Evolutionary conservation across 495 filamentous ascomycete genomes (phyloP).

Genomic region (Terfezia boudieri): DNA sequence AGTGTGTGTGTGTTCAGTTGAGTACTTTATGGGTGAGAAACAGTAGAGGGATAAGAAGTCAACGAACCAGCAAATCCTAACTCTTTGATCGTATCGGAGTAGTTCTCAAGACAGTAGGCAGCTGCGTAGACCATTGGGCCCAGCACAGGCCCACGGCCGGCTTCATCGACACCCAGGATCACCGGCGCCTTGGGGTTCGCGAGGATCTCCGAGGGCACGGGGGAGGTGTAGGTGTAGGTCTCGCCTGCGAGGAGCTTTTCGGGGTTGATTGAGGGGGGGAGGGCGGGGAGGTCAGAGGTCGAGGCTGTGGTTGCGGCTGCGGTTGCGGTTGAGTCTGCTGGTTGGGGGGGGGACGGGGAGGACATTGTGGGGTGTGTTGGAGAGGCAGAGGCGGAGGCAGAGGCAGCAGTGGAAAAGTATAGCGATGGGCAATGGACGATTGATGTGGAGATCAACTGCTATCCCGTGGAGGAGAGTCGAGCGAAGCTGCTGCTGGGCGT

Average conservation of each 20-base stretch:
- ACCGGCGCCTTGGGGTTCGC: conserved; percentile 27
- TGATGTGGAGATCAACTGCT: too few relatives aligned
- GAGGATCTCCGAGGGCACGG: conserved; percentile 34
- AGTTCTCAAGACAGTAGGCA: conserved; percentile 69
- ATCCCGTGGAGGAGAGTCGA: too few relatives aligned
- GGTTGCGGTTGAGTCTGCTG: background rate
- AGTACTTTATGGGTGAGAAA: background rate
- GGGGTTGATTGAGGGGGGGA: conserved; percentile 29
- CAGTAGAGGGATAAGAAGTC: background rate
- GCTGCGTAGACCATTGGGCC: conserved; percentile 92
- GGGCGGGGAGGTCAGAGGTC: background rate
- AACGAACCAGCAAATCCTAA: conserved; percentile 1
- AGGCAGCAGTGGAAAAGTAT: conserved; percentile 18
- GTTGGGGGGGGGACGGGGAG: background rate
- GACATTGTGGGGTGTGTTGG: background rate
- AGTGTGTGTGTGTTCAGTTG: background rate
- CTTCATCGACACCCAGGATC: conserved; percentile 82
- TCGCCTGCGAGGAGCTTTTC: conserved; percentile 39
- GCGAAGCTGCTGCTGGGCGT: too few relatives aligned
- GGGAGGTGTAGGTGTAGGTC: conserved; percentile 70
- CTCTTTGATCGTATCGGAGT: conserved; percentile 44
- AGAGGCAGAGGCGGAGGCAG: background rate
- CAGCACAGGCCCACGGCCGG: conserved; percentile 80
- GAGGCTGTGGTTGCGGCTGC: background rate
- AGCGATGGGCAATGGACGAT: background rate